These are phyloP conservation scores for Rosa rugosa DNA, from an alignment of 306 rosid genomes.

Conservation along the genomic window DNA sequence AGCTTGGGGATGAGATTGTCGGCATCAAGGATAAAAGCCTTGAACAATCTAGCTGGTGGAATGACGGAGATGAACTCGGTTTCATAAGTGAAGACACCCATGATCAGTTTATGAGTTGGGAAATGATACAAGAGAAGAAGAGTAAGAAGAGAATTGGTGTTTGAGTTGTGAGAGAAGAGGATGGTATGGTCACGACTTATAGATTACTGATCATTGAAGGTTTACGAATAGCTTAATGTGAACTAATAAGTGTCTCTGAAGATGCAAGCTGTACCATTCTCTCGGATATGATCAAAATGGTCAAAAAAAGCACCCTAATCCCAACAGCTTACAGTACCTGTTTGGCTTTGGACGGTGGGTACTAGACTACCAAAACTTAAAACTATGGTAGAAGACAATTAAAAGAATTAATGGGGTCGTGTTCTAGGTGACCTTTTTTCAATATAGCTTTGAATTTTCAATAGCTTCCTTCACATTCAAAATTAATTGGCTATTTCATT, in stretches of 20 bases:
- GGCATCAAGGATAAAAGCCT: conserved; percentile 34
- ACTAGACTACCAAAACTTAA: neutral
- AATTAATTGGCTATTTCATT: neutral
- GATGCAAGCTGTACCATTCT: neutral
- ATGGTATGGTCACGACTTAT: neutral
- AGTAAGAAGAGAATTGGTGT: neutral
- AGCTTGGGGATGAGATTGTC: conserved; percentile 33
- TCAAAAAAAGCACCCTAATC: neutral
- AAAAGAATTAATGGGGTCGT: neutral
- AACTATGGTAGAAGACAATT: neutral
- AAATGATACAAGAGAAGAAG: neutral
- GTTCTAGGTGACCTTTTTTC: neutral
- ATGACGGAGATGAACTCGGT: conserved; percentile 17
- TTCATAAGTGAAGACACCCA: conserved; percentile 41
- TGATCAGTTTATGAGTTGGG: conserved; percentile 9
- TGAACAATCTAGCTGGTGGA: conserved; percentile 35
- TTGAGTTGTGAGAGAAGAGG: neutral
- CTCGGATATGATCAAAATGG: neutral
- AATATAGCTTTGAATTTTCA: neutral
- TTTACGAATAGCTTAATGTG: neutral
- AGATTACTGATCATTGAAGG: neutral
- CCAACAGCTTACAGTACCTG: neutral
- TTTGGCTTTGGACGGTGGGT: neutral
- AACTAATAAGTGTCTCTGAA: neutral
- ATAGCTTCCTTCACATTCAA: neutral